Evolutionary conservation across 2,329 filamentous ascomycete genomes (phyloP), one percentile per base, ranked within the genome.

Genomic region (Neonectria sp.): DNA sequence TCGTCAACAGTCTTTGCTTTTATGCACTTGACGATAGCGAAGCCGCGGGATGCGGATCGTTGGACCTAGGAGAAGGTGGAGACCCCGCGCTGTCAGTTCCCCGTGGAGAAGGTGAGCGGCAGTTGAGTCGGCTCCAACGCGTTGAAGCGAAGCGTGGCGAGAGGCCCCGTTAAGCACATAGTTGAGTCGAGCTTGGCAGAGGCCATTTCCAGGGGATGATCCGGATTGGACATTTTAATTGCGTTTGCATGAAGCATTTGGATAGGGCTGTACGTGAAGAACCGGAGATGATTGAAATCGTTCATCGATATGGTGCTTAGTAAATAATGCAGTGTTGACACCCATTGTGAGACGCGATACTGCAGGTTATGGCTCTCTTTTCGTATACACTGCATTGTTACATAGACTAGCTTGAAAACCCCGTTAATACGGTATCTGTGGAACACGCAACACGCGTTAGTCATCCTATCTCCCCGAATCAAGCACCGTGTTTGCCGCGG

Each of bases 41-140:
- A 58, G 63, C 63, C 63, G 45, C 63, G 63, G 63, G 57, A 65
- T 46, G 57, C 43, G 31, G 45, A 29, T 45, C 15, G 63, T 29
- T 31, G 51, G 29, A 52, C 51, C 57, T 60, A 43, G 55, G 57
- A 60, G 33, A 51, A 60, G 56, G 63, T 51, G 56, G 63, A 60
- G 63, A 55, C 63, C 63, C 63, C 63, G 56, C 63, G 56, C 21
- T 51, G 43, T 25, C 49, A 46, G 29, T 59, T 65, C 62, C 55
- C 53, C 53, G 59, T 66, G 58, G 63, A 58, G 58, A 58, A 48
- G 25, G 11, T n/a, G 29, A 43, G 63, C 63, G 63, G 63, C 58
- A 66, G 58, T 66, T 66, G 57, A 27, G 45, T 45, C 63, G 63
- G 63, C 55, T 58, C 4, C 40, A n/a, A 29, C n/a, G 33, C 17